Percentiles rank a stretch among this genome's conserved stretches.
phyloP scores from a whole-genome alignment of 129 eudicot genomes.

The Pittosporum tobira region DNA sequence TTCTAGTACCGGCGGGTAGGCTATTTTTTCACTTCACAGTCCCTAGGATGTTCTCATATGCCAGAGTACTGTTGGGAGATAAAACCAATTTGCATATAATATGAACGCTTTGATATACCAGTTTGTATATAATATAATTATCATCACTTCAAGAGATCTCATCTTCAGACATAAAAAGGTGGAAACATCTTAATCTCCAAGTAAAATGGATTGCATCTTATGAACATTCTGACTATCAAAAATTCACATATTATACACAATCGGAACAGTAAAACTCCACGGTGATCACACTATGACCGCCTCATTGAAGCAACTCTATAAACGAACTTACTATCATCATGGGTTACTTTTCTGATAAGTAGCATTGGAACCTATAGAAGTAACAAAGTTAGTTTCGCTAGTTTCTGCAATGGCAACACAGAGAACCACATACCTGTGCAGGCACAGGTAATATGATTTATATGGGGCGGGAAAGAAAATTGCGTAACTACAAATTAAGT shows the following conservation, averaged over 20 bases:
- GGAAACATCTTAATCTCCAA: not conserved
- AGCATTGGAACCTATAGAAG: not conserved
- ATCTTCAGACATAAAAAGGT: not conserved
- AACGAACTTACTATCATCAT: not conserved
- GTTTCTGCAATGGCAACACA: not conserved
- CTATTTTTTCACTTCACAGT: no score
- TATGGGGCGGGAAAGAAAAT: no score
- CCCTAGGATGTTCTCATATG: no score
- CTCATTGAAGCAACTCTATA: not conserved
- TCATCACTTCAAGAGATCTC: not conserved
- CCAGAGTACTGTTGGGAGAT: no score
- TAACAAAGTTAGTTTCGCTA: not conserved
- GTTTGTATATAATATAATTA: not conserved
- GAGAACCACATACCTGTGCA: no score
- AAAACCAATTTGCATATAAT: no score
- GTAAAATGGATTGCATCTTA: not conserved
- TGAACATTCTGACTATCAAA: not conserved
- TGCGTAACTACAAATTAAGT: not conserved
- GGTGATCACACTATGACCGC: not conserved
- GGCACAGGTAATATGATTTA: no score
- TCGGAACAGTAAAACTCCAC: no score
- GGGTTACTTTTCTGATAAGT: not conserved
- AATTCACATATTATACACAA: no score
- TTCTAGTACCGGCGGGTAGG: no score
- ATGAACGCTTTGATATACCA: no score